Evolutionary conservation across 768 basidiomycete genomes (phyloP).

Genomic region (Rhodotorula graminis): DNA sequence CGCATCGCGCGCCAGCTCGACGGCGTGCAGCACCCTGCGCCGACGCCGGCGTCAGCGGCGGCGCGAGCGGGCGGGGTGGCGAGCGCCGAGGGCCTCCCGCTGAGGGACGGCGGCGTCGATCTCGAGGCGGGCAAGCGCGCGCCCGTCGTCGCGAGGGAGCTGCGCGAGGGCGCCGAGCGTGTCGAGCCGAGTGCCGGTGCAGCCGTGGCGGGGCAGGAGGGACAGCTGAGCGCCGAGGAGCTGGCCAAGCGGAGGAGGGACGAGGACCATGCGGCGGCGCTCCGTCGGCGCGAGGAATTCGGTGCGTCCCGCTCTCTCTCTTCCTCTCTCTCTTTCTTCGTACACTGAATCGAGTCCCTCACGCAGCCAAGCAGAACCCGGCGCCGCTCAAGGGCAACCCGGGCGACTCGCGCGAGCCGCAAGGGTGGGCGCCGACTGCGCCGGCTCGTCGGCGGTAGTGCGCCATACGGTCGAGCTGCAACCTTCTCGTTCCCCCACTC

Average conservation of each 20-base stretch:
- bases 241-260: neutral
- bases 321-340: neutral
- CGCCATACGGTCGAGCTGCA: too few relatives aligned
- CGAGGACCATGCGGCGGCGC: conserved; percentile 15
- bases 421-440: conserved; percentile 1
- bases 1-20: conserved; percentile 15
- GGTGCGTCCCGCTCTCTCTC: conserved; percentile 3
- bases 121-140: neutral
- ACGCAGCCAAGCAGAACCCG: neutral
- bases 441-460: neutral
- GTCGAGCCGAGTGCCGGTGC: neutral
- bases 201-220: neutral
- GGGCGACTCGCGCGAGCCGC: conserved; percentile 11
- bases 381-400: conserved; percentile 13
- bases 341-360: too few relatives aligned
- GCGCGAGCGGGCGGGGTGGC: too few relatives aligned
- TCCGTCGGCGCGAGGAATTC: conserved; percentile 21
- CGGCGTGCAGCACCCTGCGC: neutral
- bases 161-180: neutral
- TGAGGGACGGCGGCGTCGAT: neutral
- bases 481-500: too few relatives aligned
- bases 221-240: neutral
- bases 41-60: too few relatives aligned
- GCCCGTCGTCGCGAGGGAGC: conserved; percentile 6
- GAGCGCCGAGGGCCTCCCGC: neutral